Evolutionary conservation across 1,139 yeast species (phyloP), one percentile per base, ranked within the genome.

Genomic region (Starmera stellimalicola): DNA sequence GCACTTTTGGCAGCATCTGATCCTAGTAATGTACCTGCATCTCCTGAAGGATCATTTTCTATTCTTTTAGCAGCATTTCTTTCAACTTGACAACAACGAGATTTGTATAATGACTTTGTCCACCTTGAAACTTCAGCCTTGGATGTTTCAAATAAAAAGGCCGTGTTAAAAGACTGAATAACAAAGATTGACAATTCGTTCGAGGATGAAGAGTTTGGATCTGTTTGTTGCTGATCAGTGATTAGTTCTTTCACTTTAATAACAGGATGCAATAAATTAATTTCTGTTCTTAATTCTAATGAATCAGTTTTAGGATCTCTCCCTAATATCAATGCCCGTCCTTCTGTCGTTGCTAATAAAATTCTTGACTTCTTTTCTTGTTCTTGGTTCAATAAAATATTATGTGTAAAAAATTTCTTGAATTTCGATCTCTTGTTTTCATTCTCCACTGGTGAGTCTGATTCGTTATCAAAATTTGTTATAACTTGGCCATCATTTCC

Each of bases 111-210:
- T 0, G 68, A 51, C 32, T 66, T 70, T 0, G 82, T 74, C 83
- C 83, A 77, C 14, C 58, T 52, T 22, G 62, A 57, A 0, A 75
- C 62, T 28, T 73, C 79, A 30, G 50, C 57, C 40, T 66, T 70
- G 31, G 72, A 76, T n/a, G 68, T 77, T 46, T 76, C 81, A 54
- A 73, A 71, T 3, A 67, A 62, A 41, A 70, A 64, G 0, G 79
- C 63, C 3, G 69, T 58, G 6, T 52, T 55, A 25, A 52, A 51
- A 0, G 79, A 70, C 37, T 64, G 63, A 24, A 77, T 65, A 0
- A 76, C 78, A 60, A 76, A 76, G 7, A 68, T 18, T 17, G 22
- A 26, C 3, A 46, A 42, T 0, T 75, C 76, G 7, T 22, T 22
- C 5, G 10, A 11, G 12, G 10, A 11, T 3, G 62, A 55, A 0